phyloP scores from a whole-genome alignment of 768 basidiomycete genomes.

The Naganishia vaughanmartiniae region DNA sequence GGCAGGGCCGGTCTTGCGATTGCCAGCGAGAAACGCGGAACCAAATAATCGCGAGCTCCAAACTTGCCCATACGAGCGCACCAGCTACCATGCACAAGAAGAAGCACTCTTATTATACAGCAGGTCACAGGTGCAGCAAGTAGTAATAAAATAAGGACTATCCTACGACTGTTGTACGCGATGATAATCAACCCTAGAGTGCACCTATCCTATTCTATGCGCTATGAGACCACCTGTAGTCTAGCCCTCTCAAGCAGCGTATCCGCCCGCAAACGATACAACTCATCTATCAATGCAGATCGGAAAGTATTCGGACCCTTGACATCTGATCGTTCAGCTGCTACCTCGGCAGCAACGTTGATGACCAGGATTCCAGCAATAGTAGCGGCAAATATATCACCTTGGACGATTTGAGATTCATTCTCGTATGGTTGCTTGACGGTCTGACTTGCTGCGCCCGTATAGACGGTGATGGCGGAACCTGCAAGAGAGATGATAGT shows the following conservation, averaged over 20 bases:
- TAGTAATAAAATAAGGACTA: no score
- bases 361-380: constrained; percentile 66
- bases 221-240: constrained; percentile 36
- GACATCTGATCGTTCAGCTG: constrained; percentile 57
- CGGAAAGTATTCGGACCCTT: constrained; percentile 67
- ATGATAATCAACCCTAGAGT: no score
- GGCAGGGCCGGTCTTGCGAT: not conserved
- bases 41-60: not conserved
- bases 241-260: constrained; percentile 44
- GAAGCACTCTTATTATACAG: no score
- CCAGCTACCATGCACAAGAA: no score
- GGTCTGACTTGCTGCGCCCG: constrained; percentile 63
- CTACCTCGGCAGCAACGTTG: constrained; percentile 65
- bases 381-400: constrained; percentile 73
- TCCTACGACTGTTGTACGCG: no score
- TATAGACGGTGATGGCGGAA: constrained; percentile 74
- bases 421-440: constrained; percentile 34
- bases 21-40: not conserved
- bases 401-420: constrained; percentile 59
- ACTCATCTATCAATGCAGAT: constrained; percentile 63
- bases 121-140: no score
- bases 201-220: not conserved
- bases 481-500: constrained; percentile 53
- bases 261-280: constrained; percentile 55
- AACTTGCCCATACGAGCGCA: no score